A percentile compares a stretch with the other conserved stretches of the same genome.
phyloP scores from a whole-genome alignment of 768 basidiomycete genomes.

The Leccinum longicurvipes region DNA sequence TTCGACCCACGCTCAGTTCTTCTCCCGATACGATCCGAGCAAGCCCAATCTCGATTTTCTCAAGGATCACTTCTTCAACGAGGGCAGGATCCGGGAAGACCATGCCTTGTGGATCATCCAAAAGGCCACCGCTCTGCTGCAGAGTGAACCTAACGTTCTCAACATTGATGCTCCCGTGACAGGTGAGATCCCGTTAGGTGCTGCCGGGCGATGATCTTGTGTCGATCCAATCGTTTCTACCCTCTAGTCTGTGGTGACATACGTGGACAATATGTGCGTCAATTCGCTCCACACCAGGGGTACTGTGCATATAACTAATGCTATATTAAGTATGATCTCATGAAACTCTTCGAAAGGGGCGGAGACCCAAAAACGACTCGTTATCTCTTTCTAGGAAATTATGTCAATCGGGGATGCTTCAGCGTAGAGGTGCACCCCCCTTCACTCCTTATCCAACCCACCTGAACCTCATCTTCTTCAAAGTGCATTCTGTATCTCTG shows the following conservation, averaged over 20 bases:
- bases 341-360: slow-evolving; percentile 78
- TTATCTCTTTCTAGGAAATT: slow-evolving; percentile 74
- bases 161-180: slow-evolving; percentile 73
- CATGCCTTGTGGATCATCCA: slow-evolving; percentile 64
- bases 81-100: slow-evolving; percentile 61
- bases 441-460: not conserved
- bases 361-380: slow-evolving; percentile 71
- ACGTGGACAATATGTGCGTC: slow-evolving; percentile 28
- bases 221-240: slow-evolving; percentile 2
- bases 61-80: slow-evolving; percentile 74
- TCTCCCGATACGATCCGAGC: slow-evolving; percentile 55
- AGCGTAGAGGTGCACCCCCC: slow-evolving; percentile 55
- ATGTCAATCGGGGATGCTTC: slow-evolving; percentile 75
- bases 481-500: slow-evolving; percentile 60
- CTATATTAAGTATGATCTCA: slow-evolving; percentile 59
- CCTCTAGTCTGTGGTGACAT: slow-evolving; percentile 19
- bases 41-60: slow-evolving; percentile 71
- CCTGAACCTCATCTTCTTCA: slow-evolving; percentile 12
- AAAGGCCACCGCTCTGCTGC: slow-evolving; percentile 54
- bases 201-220: not conserved
- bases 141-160: slow-evolving; percentile 64
- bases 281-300: not conserved
- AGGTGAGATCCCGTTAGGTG: slow-evolving; percentile 39
- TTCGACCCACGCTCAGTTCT: slow-evolving; percentile 76
- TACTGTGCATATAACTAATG: slow-evolving; percentile 6